phyloP scores from a whole-genome alignment of 768 basidiomycete species.

The Tephrocybe sp. region DNA sequence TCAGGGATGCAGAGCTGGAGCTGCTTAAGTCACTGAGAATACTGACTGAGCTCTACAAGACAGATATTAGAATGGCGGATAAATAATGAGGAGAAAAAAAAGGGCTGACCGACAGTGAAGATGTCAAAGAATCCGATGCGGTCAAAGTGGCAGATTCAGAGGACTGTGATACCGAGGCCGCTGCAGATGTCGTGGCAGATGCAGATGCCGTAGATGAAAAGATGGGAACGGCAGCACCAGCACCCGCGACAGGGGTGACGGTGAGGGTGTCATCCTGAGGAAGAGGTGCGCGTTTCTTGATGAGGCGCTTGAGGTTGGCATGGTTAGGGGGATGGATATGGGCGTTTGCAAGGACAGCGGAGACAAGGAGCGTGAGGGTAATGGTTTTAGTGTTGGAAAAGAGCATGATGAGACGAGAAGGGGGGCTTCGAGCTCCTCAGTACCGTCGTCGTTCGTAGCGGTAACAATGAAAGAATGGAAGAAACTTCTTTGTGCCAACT shows the following conservation, averaged over 20 bases:
- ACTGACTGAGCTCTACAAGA: slow-evolving; percentile 5
- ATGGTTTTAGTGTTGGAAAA: slow-evolving; percentile 39
- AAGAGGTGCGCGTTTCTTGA: slow-evolving; percentile 59
- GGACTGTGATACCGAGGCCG: slow-evolving; percentile 5
- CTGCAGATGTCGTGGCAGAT: slow-evolving; percentile 11
- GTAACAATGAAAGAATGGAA: slow-evolving; percentile 10
- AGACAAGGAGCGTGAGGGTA: slow-evolving; percentile 64
- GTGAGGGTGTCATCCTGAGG: slow-evolving; percentile 17
- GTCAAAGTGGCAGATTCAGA: slow-evolving; percentile 6
- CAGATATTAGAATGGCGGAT: not conserved
- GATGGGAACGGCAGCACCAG: slow-evolving; percentile 23
- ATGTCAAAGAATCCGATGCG: slow-evolving; percentile 6
- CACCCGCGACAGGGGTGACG: slow-evolving; percentile 29
- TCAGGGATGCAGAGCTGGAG: slow-evolving; percentile 4
- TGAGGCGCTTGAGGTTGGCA: slow-evolving; percentile 55
- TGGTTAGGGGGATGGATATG: slow-evolving; percentile 51
- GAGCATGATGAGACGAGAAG: slow-evolving; percentile 40
- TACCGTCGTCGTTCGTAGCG: slow-evolving; percentile 9
- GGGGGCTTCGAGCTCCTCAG: slow-evolving; percentile 17
- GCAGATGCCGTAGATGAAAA: slow-evolving; percentile 14
- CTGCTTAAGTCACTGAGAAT: slow-evolving; percentile 4
- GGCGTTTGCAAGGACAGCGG: slow-evolving; percentile 46
- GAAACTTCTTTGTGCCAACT: not conserved
- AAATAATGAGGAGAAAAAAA: not conserved
- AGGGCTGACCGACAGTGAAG: slow-evolving; percentile 12